phyloP scores from a whole-genome alignment of 495 filamentous ascomycete genomes.

The Penicillium fimorum region DNA sequence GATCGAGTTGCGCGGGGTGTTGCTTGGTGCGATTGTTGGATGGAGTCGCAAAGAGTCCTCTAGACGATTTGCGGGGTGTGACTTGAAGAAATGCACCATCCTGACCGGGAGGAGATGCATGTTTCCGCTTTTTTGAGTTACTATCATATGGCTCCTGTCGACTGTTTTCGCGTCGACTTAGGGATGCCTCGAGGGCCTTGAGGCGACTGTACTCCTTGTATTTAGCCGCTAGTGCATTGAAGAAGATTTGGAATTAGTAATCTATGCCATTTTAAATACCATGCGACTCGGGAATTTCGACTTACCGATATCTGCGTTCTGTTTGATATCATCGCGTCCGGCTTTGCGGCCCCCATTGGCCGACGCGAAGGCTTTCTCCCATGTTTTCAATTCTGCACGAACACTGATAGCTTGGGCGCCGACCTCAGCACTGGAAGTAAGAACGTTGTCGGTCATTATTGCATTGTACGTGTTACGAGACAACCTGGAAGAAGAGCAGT shows the following conservation, averaged over 20 bases:
- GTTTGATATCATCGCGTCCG: conserved; percentile 81
- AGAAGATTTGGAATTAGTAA: background rate
- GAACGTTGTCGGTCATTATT: conserved; percentile 33
- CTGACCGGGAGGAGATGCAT: conserved; percentile 33
- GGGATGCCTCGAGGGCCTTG: conserved; percentile 53
- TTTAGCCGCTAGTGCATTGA: conserved; percentile 62
- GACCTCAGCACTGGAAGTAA: conserved; percentile 26
- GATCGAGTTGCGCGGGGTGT: conserved; percentile 51
- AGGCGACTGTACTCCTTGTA: conserved; percentile 86
- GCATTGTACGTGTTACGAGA: conserved; percentile 16
- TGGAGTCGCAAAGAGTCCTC: conserved; percentile 43
- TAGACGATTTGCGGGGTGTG: conserved; percentile 37
- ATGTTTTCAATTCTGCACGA: conserved; percentile 76
- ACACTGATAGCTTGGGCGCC: conserved; percentile 40
- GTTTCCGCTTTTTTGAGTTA: conserved; percentile 43
- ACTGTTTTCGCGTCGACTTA: conserved; percentile 30
- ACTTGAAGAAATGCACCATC: conserved; percentile 16
- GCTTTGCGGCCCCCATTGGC: conserved; percentile 73
- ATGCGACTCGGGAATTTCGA: background rate
- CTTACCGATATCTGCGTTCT: conserved; percentile 75
- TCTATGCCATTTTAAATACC: background rate
- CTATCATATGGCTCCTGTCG: conserved; percentile 22
- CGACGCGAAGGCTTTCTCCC: conserved; percentile 75
- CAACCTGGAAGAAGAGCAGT: background rate
- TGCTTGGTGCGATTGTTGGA: conserved; percentile 40